Base-by-base conservation (phyloP, 106 monocot species). In the Iris macrosiphon region DNA sequence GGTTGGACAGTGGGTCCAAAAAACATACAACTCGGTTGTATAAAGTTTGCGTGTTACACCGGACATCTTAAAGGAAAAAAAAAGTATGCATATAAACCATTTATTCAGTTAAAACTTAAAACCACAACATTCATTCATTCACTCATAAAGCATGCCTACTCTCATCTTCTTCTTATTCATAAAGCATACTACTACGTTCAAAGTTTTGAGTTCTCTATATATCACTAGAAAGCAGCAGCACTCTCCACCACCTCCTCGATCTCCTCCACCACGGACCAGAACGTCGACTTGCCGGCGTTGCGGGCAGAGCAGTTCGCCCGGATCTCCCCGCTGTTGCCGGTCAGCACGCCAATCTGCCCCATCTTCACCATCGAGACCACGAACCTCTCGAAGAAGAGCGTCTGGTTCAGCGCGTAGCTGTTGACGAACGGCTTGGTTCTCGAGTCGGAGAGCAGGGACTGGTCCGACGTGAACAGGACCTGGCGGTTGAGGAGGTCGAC, bases 391-490 rank as follows among this genome's bases (percentile, higher is more conserved):
- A 83, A 83, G 42, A 83, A 83, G 49, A 51, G 20, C 40, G 24
- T 28, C 57, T 77, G 60, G 33, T 77, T 54, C 4, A 31, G 3
- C 1, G 76, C 76, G 29, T 61, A 82, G 30, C 32, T 45, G 1
- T 18, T 45, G 7, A 77, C 82, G 8, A 61, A 21, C 5, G 14
- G 0, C 42, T 19, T 45, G 0, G 82, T 82, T 55, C 72, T 45
- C 2, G 26, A 41, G 55, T 82, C 69, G 14, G 50, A 49, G 65
- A 55, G 60, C 45, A 82, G 37, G 41, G 40, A 60, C 69, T 76
- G 68, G 60, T 82, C 82, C 21, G 82, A 82, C 0, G 69, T 69
- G 61, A 82, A 73, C 28, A 82, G 60, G 9, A 71, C 75, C 59
- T 75, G 67, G 5, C 63, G 26, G 46, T 48, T 75, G 45, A 59